Evolutionary conservation across 306 rosid genomes (phyloP), one percentile per base, ranked within the genome.

Genomic region (Citrullus mucosospermus): DNA sequence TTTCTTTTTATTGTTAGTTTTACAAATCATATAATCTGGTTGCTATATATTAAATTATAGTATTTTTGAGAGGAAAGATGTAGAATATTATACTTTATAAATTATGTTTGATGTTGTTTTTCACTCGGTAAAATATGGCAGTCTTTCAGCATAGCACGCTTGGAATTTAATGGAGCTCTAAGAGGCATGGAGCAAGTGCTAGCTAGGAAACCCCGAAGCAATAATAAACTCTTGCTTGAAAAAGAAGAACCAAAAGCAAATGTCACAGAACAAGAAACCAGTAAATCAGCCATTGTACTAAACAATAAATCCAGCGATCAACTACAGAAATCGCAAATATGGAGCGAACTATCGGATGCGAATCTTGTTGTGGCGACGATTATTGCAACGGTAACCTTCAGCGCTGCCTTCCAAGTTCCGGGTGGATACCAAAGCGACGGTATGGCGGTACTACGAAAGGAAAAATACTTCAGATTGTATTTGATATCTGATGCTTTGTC

Each of bases 101-200:
- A 51, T 25, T 25, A 25, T 15, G 5, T 14, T 51, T 51, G 55
- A 51, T 48, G 13, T 51, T 15, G 1, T 4, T 51, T 51, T 51
- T 51, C 18, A 15, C 56, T 15, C 1, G 1, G 17, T 22, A 36
- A 43, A 39, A 39, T 10, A 68, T 25, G 9, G 38, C 57, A 70
- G 76, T 70, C 76, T 22, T 70, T 70, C n/a, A 70, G 38, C 38
- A 8, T 70, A 22, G 76, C 76, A 70, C 56, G 76, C 6, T 44
- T 70, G 57, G 76, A 70, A 12, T 70, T 44, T 2, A 43, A 70
- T 22, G 76, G 76, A 43, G 76, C 38, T 22, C n/a, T 70, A 70
- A n/a, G 76, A 44, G 76, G 76, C 5, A 70, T 70, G 76, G 38
- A 70, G 5, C 56, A 70, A 44, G 76, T 70, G 18, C 39, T 70